Evolutionary conservation across 768 basidiomycete genomes (phyloP).

Genomic region (Basidioascus undulatus): DNA sequence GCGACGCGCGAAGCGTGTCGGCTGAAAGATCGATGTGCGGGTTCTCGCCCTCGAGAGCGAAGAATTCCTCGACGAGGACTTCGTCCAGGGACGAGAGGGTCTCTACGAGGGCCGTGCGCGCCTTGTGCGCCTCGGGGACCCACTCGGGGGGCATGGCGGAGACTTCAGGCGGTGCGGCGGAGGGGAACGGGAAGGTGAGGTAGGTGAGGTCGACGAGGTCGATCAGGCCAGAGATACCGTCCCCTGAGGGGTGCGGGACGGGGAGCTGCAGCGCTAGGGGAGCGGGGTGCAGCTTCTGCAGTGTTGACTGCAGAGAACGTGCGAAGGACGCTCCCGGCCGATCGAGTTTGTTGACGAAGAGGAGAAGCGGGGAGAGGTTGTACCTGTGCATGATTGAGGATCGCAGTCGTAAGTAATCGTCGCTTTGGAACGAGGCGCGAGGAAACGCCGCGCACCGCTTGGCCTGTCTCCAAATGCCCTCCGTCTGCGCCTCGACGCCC

Average conservation of each 20-base stretch:
- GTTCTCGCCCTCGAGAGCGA: conserved; percentile 31
- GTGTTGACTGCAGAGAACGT: conserved; percentile 35
- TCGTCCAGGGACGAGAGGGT: conserved; percentile 59
- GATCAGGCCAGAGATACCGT: neutral
- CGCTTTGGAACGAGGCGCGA: neutral
- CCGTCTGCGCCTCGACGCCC: conserved; percentile 74
- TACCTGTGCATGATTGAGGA: conserved; percentile 28
- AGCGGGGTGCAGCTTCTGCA: conserved; percentile 32
- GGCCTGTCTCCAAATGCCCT: conserved; percentile 66
- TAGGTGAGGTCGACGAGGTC: neutral
- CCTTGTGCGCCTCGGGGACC: conserved; percentile 38
- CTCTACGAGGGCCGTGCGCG: conserved; percentile 48
- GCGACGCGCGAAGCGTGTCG: conserved; percentile 31
- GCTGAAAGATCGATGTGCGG: conserved; percentile 38
- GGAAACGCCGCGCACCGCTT: conserved; percentile 35
- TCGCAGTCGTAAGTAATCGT: too few species aligned
- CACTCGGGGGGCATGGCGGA: too few species aligned
- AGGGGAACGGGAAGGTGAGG: too few species aligned
- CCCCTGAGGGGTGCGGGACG: neutral
- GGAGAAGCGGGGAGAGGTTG: conserved; percentile 46
- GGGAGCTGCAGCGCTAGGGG: conserved; percentile 49
- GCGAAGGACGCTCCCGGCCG: conserved; percentile 60
- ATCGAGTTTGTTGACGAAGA: conserved; percentile 74
- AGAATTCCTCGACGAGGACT: conserved; percentile 46
- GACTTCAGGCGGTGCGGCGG: too few species aligned